Evolutionary conservation across 2,329 filamentous ascomycete species (phyloP).

Genomic region (Emergomyces pasteurianus): DNA sequence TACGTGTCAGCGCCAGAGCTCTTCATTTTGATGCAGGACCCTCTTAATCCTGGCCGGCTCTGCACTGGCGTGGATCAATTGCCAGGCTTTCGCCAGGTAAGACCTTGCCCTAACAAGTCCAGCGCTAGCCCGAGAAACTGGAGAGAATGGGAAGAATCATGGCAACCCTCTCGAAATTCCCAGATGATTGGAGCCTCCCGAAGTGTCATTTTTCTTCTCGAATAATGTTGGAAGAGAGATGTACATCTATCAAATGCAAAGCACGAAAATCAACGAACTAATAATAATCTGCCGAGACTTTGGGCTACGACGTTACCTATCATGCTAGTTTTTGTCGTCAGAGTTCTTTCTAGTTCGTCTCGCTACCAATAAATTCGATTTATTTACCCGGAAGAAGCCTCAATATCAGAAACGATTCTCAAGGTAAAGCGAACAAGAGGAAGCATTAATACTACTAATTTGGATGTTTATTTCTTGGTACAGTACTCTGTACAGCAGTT

Average conservation of each 20-base stretch:
- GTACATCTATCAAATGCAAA: background rate
- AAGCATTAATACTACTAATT: background rate
- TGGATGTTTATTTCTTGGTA: background rate
- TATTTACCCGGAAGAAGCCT: background rate
- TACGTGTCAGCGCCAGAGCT: constrained; percentile 20
- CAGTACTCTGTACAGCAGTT: too few species aligned
- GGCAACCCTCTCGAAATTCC: background rate
- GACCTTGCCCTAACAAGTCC: background rate
- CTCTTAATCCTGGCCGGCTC: constrained; percentile 15
- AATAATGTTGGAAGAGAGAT: background rate
- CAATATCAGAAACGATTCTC: background rate
- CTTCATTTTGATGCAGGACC: constrained; percentile 18
- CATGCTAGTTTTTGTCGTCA: background rate
- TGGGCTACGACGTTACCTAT: background rate
- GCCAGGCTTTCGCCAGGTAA: background rate
- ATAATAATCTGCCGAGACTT: background rate
- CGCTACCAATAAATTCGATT: background rate
- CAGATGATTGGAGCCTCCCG: background rate
- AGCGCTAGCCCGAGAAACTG: background rate
- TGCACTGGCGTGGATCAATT: constrained; percentile 2
- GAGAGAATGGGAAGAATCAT: background rate
- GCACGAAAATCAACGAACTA: background rate
- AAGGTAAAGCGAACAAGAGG: background rate
- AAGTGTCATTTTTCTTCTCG: background rate
- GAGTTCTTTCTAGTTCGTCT: background rate